Base-by-base conservation (phyloP, 371 early-diverging fungal species). In the Mortierella sp. region DNA sequence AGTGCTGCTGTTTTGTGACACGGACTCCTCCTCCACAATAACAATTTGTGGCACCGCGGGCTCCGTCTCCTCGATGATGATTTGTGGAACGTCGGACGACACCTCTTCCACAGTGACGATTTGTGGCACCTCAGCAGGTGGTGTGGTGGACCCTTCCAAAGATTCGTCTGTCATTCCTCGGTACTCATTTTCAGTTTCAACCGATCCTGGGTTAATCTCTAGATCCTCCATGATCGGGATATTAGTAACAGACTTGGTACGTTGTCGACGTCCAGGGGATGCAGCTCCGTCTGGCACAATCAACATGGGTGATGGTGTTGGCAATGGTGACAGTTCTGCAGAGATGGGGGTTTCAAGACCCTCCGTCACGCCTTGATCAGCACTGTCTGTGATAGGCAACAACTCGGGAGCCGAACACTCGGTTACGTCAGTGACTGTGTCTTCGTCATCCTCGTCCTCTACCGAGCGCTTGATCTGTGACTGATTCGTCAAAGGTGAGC, bases 401-500 rank as follows among this genome's bases (percentile, higher is more conserved):
- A n/a, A 17, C 6, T 58, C 60, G 7, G 58, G 67, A 14, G 17
- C 43, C 8, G 44, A 45, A n/a, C n/a, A n/a, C n/a, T n/a, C n/a
- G n/a, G n/a, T n/a, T n/a, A n/a, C n/a, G n/a, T n/a, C n/a, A 6
- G 16, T 43, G 21, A 24, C 41, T 37, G 22, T 41, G 28, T 13
- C 25, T 14, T 44, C 22, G 9, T 53, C 43, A 19, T 46, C 21
- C 1, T 14, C 34, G 22, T 21, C 22, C 14, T 41, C 48, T 0
- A 19, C 46, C 0, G 72, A 60, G 6, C 72, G 52, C 22, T 59
- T 71, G 24, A 51, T 41, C 4, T 56, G 48, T 7, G 57, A 49
- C 31, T 63, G 54, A 21, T 56, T 51, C 39, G 69, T 27, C 45
- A 62, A 17, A 37, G 59, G 54, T 5, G 67, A 66, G 9, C 54